A percentile compares a stretch with the other conserved stretches of the same genome.
Evolutionary conservation across 2,329 filamentous ascomycete genomes (phyloP).

Genomic region (Venturia oleaginea): DNA sequence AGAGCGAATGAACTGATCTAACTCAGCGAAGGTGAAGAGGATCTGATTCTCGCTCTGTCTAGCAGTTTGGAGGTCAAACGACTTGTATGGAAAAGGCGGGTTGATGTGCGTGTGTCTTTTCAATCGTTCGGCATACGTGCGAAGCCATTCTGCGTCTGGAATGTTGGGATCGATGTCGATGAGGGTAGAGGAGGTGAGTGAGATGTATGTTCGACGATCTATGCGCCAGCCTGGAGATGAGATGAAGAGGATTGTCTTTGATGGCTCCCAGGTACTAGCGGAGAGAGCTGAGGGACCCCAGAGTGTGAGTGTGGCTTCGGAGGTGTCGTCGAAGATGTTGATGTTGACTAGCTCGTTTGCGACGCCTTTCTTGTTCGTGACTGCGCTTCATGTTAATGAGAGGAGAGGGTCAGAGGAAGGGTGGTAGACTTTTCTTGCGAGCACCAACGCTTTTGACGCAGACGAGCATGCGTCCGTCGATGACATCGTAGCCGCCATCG

Average conservation of each 20-base stretch:
- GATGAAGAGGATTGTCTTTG: constrained; percentile 43
- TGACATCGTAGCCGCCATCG: constrained; percentile 44
- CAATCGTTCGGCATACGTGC: constrained; percentile 38
- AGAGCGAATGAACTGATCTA: constrained; percentile 30
- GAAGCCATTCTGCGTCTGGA: constrained; percentile 45
- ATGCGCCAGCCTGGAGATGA: constrained; percentile 35
- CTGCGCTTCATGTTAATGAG: constrained; percentile 18
- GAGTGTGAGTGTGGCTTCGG: constrained; percentile 43
- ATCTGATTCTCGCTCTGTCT: constrained; percentile 24
- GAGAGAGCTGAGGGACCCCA: constrained; percentile 44
- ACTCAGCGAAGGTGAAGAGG: constrained; percentile 35
- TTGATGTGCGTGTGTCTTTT: constrained; percentile 43
- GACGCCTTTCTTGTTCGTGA: constrained; percentile 39
- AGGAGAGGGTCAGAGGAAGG: background rate
- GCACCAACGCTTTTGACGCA: constrained; percentile 50
- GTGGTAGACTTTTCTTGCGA: constrained; percentile 36
- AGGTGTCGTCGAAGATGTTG: constrained; percentile 49
- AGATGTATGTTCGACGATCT: constrained; percentile 27
- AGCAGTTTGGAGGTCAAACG: constrained; percentile 21
- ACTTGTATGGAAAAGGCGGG: constrained; percentile 34
- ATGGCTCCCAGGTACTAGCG: constrained; percentile 37
- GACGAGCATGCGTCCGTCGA: constrained; percentile 44
- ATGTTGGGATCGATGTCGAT: constrained; percentile 49
- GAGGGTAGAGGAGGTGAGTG: constrained; percentile 36
- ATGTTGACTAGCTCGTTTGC: constrained; percentile 41